These are phyloP conservation scores for Fonsecaea monophora DNA, from an alignment of 2,329 filamentous ascomycete species.

Conservation along the genomic window DNA sequence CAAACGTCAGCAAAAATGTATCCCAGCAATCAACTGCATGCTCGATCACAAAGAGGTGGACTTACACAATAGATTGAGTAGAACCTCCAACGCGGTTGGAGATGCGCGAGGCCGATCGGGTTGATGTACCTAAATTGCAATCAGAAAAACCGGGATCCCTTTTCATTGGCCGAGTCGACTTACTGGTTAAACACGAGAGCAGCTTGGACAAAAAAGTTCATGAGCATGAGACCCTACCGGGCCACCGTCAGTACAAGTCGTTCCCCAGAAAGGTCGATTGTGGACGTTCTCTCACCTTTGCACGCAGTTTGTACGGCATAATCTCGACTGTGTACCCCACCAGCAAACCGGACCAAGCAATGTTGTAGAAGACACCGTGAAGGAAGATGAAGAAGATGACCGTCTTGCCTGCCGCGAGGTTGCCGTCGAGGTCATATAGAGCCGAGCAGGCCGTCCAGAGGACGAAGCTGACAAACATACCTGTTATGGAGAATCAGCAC, in stretches of 20 bases:
- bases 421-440: constrained; percentile 45
- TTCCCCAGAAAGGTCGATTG: background rate
- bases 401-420: constrained; percentile 46
- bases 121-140: constrained; percentile 48
- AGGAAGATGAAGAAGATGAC: constrained; percentile 50
- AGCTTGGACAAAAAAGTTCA: constrained; percentile 34
- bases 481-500: constrained; percentile 45
- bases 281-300: constrained; percentile 43
- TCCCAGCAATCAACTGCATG: background rate
- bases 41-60: background rate
- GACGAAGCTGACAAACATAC: constrained; percentile 51
- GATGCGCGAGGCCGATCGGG: constrained; percentile 27
- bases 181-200: constrained; percentile 31
- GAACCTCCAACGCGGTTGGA: constrained; percentile 29
- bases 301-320: constrained; percentile 57
- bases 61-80: constrained; percentile 34
- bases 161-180: background rate
- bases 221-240: constrained; percentile 42
- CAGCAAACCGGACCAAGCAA: constrained; percentile 48
- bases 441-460: constrained; percentile 52
- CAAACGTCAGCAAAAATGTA: constrained; percentile 40
- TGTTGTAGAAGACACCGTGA: constrained; percentile 50
- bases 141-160: background rate
- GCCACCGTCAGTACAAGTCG: background rate
- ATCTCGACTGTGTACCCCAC: constrained; percentile 56